A percentile compares a stretch with the other conserved stretches of the same genome.
These are phyloP conservation scores for Atkinsonella texensis DNA, from an alignment of 2,329 filamentous ascomycete genomes.

Conservation along the genomic window DNA sequence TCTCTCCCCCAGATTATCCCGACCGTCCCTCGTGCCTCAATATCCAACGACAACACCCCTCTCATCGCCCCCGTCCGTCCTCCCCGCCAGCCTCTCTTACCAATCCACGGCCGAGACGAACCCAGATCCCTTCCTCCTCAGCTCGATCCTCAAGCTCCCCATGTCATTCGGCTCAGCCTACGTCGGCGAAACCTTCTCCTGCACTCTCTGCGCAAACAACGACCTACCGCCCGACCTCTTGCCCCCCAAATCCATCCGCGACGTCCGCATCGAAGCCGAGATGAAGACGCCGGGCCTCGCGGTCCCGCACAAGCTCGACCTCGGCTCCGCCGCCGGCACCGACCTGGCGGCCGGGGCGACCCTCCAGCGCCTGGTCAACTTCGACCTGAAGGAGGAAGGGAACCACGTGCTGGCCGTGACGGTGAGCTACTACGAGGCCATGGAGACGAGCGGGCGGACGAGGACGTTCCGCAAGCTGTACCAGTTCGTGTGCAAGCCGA, in stretches of 20 bases:
- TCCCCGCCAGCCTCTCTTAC: slow-evolving; percentile 64
- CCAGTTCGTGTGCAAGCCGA: slow-evolving; percentile 87
- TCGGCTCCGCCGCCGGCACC: slow-evolving; percentile 23
- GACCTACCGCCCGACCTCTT: slow-evolving; percentile 32
- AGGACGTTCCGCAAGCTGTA: slow-evolving; percentile 91
- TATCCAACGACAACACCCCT: slow-evolving; percentile 44
- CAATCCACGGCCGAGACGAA: slow-evolving; percentile 32
- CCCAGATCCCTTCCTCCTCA: slow-evolving; percentile 44
- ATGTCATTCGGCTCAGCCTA: slow-evolving; percentile 89
- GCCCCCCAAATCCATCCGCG: slow-evolving; percentile 48
- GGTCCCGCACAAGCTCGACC: slow-evolving; percentile 49
- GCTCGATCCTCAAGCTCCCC: slow-evolving; percentile 66
- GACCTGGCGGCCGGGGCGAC: slow-evolving; percentile 54
- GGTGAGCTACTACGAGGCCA: slow-evolving; percentile 84
- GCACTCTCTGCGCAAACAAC: slow-evolving; percentile 93
- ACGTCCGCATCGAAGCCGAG: slow-evolving; percentile 75
- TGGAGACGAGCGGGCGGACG: slow-evolving; percentile 55
- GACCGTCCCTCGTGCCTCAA: slow-evolving; percentile 63
- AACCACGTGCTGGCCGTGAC: slow-evolving; percentile 89
- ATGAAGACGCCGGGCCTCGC: slow-evolving; percentile 74
- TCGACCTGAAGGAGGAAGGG: slow-evolving; percentile 87
- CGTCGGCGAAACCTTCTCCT: slow-evolving; percentile 89
- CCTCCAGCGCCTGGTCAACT: slow-evolving; percentile 69
- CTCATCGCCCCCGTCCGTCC: slow-evolving; percentile 33
- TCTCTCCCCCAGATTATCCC: slow-evolving; percentile 47